These are phyloP conservation scores for Penicillium brevicompactum DNA, from an alignment of 2,329 filamentous ascomycete genomes.

Conservation along the genomic window DNA sequence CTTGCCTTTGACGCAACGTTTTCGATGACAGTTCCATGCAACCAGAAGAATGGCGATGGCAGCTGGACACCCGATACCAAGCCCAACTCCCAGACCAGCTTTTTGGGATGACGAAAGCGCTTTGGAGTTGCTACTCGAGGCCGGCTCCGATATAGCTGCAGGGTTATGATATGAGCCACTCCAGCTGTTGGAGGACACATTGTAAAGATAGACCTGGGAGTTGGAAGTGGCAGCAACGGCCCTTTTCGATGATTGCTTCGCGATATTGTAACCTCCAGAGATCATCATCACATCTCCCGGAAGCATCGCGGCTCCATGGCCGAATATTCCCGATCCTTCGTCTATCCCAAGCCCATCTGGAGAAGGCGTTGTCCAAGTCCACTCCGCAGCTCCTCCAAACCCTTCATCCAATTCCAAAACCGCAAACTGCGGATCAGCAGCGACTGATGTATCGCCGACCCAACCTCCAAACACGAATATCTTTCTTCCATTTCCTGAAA, in stretches of 20 bases:
- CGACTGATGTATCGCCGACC: constrained; percentile 77
- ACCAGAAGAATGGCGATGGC: constrained; percentile 51
- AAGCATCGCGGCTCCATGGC: constrained; percentile 64
- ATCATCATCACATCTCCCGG: constrained; percentile 65
- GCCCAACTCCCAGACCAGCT: constrained; percentile 64
- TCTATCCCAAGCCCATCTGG: constrained; percentile 43
- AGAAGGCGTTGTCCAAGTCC: constrained; percentile 48
- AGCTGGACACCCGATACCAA: constrained; percentile 64
- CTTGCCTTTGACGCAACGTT: constrained; percentile 43
- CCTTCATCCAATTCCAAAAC: constrained; percentile 74
- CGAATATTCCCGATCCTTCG: constrained; percentile 56
- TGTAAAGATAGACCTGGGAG: constrained; percentile 59
- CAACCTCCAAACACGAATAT: constrained; percentile 85
- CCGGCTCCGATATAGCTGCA: constrained; percentile 4
- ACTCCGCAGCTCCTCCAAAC: constrained; percentile 59
- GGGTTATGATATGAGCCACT: constrained; percentile 58
- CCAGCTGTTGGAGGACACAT: constrained; percentile 64
- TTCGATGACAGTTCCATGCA: constrained; percentile 55
- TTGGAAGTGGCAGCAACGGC: constrained; percentile 39
- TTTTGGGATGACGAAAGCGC: constrained; percentile 43
- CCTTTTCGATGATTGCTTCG: constrained; percentile 42
- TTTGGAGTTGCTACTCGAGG: constrained; percentile 19
- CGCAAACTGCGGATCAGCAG: constrained; percentile 80
- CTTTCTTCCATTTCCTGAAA: constrained; percentile 76
- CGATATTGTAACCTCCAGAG: constrained; percentile 59